Evolutionary conservation across 306 rosid genomes (phyloP).

Genomic region (Vigna unguiculata): DNA sequence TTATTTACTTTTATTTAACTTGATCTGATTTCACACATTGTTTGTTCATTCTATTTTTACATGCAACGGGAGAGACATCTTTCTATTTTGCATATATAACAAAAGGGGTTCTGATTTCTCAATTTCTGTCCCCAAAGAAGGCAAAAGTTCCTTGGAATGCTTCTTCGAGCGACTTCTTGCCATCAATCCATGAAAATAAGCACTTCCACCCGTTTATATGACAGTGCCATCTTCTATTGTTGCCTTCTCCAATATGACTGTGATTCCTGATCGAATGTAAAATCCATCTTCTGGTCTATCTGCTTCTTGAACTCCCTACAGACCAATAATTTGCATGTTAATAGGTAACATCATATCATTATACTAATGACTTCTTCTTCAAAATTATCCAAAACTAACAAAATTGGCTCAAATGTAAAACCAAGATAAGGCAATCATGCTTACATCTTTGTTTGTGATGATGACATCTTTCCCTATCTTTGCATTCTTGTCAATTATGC

Average conservation of each 20-base stretch:
- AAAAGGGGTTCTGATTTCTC: slow-evolving; percentile 42
- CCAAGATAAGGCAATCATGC: slow-evolving; percentile 41
- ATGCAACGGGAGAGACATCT: slow-evolving; percentile 31
- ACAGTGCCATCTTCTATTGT: slow-evolving; percentile 71
- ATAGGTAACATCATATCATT: slow-evolving; percentile 1
- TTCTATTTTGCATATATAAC: slow-evolving; percentile 43
- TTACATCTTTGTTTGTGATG: slow-evolving; percentile 85
- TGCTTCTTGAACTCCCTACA: slow-evolving; percentile 84
- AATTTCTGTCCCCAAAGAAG: slow-evolving; percentile 19
- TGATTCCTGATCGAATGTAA: slow-evolving; percentile 82
- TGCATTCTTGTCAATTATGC: slow-evolving; percentile 92
- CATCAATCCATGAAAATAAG: slow-evolving; percentile 18
- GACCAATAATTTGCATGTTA: slow-evolving; percentile 34
- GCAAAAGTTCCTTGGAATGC: slow-evolving; percentile 17
- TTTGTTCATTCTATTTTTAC: slow-evolving; percentile 42
- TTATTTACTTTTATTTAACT: slow-evolving; percentile 50
- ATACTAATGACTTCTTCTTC: slow-evolving; percentile 29
- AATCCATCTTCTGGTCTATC: slow-evolving; percentile 84
- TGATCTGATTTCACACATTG: slow-evolving; percentile 29
- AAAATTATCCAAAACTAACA: background rate
- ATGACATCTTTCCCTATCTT: slow-evolving; percentile 78
- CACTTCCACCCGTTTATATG: slow-evolving; percentile 51
- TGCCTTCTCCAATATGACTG: slow-evolving; percentile 76
- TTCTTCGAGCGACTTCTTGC: slow-evolving; percentile 30
- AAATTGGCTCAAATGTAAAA: slow-evolving; percentile 27